Evolutionary conservation across 768 basidiomycete genomes (phyloP), one percentile per base, ranked within the genome.

Genomic region (Amanita molliuscula): DNA sequence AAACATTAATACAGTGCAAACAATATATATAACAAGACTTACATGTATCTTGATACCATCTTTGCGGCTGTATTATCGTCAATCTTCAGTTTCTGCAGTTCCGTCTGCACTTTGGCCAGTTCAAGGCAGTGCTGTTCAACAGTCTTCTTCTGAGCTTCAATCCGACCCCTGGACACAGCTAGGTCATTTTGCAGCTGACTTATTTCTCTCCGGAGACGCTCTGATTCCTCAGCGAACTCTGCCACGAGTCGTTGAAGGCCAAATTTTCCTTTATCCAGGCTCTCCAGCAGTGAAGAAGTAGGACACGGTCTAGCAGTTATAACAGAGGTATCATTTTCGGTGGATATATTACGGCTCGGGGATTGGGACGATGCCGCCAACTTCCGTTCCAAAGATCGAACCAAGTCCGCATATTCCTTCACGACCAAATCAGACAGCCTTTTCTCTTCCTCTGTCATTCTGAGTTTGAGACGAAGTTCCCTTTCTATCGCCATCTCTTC

Each of bases 1-100:
- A 49, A 25, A 45, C 18, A 40, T 44, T 9, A 35, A 13, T 25
- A 47, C 5, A 20, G n/a, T 33, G 25, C 13, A 43, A 51, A 20
- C 31, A 48, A 23, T 21, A 31, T 35, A 15, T 7, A 33, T 38
- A 9, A 21, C 33, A 13, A 40, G 13, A 69, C 81, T 49, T 56
- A 88, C 88, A 90, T 91, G 61, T 91, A 91, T 33, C 85, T 77
- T 23, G 86, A 78, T 25, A 92, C 88, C 78, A 90, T 85, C 58
- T 81, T 85, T 10, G 82, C 81, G 2, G 88, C 88, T 0, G 82
- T 76, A n/a, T 70, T 75, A 50, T 90, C 86, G 44, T 89, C 84
- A 15, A 79, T 61, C 54, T 70, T 66, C 42, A 77, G 67, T 56
- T 67, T 71, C 47, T 84, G 75, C 13, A 86, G 66, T 53, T 80